These are phyloP conservation scores for Diospyros lotus DNA, from an alignment of 148 eudicot species.

Conservation along the genomic window DNA sequence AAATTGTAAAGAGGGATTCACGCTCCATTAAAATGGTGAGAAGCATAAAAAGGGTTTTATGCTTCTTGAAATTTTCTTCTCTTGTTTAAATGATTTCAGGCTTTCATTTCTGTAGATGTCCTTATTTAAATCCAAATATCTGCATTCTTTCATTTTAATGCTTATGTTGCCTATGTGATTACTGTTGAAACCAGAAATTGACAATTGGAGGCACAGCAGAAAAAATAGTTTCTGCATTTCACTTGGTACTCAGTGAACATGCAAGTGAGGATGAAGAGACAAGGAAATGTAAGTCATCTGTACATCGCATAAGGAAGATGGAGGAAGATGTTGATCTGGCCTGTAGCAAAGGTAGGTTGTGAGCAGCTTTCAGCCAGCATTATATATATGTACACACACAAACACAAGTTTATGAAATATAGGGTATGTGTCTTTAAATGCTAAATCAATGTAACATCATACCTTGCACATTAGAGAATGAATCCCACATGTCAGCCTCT, in stretches of 20 bases:
- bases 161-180: slow-evolving; percentile 2
- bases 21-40: slow-evolving; percentile 87
- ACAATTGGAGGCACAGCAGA: slow-evolving; percentile 78
- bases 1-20: slow-evolving; percentile 79
- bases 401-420: not conserved
- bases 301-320: slow-evolving; percentile 71
- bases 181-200: slow-evolving; percentile 56
- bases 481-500: too few species aligned
- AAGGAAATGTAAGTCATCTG: slow-evolving; percentile 79
- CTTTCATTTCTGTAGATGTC: not conserved
- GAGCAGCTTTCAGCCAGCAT: not conserved
- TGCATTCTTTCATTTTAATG: not conserved
- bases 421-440: too few species aligned
- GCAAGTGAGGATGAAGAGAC: slow-evolving; percentile 63
- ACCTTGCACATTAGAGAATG: too few species aligned
- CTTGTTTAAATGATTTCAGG: not conserved
- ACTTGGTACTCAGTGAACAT: slow-evolving; percentile 63
- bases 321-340: slow-evolving; percentile 78
- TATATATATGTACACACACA: not conserved
- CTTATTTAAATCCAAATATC: not conserved
- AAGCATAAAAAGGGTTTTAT: not conserved
- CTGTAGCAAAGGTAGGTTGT: slow-evolving; percentile 59
- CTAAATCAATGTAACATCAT: too few species aligned
- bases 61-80: not conserved
- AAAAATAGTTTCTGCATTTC: slow-evolving; percentile 84